Percentiles rank a stretch among this genome's conserved stretches.
phyloP scores from a whole-genome alignment of 1,139 yeast species.

The Suhomyces coccinellae region DNA sequence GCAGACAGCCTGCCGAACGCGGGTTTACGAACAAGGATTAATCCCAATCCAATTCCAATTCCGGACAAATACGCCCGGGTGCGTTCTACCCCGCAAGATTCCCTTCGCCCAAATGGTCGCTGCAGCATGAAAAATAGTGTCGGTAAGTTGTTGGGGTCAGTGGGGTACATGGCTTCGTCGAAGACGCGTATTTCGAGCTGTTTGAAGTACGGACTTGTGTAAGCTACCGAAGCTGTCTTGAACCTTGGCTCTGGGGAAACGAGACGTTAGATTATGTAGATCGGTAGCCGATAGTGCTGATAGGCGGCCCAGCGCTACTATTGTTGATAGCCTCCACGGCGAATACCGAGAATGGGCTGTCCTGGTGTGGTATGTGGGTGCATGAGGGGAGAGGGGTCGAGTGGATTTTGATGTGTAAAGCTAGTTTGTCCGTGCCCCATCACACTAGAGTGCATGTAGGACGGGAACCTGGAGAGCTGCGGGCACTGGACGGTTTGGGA shows the following conservation, averaged over 20 bases:
- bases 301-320: too few relatives aligned
- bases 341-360: too few relatives aligned
- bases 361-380: too few relatives aligned
- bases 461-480: neutral
- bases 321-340: too few relatives aligned
- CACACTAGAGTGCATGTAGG: neutral
- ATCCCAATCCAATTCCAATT: neutral
- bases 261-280: too few relatives aligned
- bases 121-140: neutral
- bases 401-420: neutral
- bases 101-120: constrained; percentile 4
- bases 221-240: neutral
- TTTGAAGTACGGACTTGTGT: neutral
- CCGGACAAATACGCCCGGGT: constrained; percentile 2
- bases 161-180: constrained; percentile 5
- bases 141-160: constrained; percentile 5
- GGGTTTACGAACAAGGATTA: constrained; percentile 7
- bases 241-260: neutral
- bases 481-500: neutral
- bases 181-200: neutral
- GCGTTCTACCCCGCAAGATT: constrained; percentile 9
- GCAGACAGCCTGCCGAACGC: neutral
- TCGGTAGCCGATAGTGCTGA: too few relatives aligned
- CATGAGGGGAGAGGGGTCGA: neutral
- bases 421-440: neutral